A percentile compares a stretch with the other conserved stretches of the same genome.
phyloP scores from a whole-genome alignment of 2,329 filamentous ascomycete genomes.

The Aspergillus fischeri region DNA sequence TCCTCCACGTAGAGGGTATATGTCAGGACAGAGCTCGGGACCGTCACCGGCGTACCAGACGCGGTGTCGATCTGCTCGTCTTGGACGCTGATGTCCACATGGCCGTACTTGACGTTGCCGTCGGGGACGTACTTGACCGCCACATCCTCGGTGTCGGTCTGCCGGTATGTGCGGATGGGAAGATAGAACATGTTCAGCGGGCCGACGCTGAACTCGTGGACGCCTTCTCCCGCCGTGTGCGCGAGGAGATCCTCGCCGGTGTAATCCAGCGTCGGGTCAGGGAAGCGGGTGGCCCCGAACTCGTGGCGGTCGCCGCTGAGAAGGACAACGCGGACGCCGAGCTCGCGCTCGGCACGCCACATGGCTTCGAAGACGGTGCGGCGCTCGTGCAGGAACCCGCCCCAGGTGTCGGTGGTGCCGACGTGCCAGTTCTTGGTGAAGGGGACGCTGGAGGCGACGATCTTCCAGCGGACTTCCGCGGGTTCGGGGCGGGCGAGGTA shows the following conservation, averaged over 20 bases:
- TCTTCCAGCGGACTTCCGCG: constrained; percentile 82
- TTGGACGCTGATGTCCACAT: constrained; percentile 70
- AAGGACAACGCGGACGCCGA: constrained; percentile 73
- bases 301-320: constrained; percentile 94
- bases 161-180: constrained; percentile 75
- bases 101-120: constrained; percentile 85
- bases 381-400: constrained; percentile 80
- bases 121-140: constrained; percentile 76
- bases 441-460: constrained; percentile 83
- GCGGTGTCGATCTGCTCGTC: constrained; percentile 36
- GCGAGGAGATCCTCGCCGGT: constrained; percentile 15
- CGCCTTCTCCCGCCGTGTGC: constrained; percentile 31
- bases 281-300: constrained; percentile 81
- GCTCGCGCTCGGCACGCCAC: constrained; percentile 73
- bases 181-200: constrained; percentile 93
- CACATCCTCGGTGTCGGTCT: constrained; percentile 77
- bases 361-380: constrained; percentile 78
- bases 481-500: constrained; percentile 73
- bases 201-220: constrained; percentile 88
- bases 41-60: constrained; percentile 6
- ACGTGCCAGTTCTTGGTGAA: constrained; percentile 98
- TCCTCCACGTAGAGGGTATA: constrained; percentile 84
- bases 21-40: constrained; percentile 59
- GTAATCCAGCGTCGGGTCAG: constrained; percentile 38
- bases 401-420: constrained; percentile 88